Evolutionary conservation across 2,329 filamentous ascomycete species (phyloP), one percentile per base, ranked within the genome.

Genomic region (Aspergillus clavatus): DNA sequence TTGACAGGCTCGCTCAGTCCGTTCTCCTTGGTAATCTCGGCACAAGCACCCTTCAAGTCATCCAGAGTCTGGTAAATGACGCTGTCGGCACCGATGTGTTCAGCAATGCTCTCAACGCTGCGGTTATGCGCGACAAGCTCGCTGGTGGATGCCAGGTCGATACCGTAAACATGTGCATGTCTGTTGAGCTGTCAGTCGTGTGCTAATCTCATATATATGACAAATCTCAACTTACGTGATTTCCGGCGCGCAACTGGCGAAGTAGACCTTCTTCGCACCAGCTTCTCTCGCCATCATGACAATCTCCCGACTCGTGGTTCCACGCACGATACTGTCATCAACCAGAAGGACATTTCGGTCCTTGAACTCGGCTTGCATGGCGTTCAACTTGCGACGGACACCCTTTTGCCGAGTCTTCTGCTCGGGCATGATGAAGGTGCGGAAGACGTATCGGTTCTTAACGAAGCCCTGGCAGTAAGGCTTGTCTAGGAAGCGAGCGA

Each of bases 311-410:
- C 81, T 85, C 1, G 88, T 95, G 0, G 87, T 94, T 40, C 89
- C 90, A 28, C 90, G 81, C 4, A 95, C 90, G 47, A 95, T 89
- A 57, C 83, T 88, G 69, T 96, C 91, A 57, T 96, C 91, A 1
- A 96, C 87, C 0, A 97, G 73, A 8, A 89, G 75, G 6, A 97
- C 86, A 47, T 84, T 86, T 57, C 86, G 84, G 54, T 80, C 87
- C 46, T 83, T 76, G 68, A 96, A 96, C 63, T 96, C 89, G 28
- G 84, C 82, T 21, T 83, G 81, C 69, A 96, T 95, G 16, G 90
- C 82, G 49, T 87, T 91, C 29, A 97, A 77, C 72, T 97, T 97
- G 39, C 90, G 81, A 3, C 91, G 84, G 7, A 97, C 89, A 55
- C 88, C 86, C 70, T 91, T 91, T 60, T 93, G 82, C 3, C 90